phyloP scores from a whole-genome alignment of 345 rosid genomes.

The Nephelium lappaceum region DNA sequence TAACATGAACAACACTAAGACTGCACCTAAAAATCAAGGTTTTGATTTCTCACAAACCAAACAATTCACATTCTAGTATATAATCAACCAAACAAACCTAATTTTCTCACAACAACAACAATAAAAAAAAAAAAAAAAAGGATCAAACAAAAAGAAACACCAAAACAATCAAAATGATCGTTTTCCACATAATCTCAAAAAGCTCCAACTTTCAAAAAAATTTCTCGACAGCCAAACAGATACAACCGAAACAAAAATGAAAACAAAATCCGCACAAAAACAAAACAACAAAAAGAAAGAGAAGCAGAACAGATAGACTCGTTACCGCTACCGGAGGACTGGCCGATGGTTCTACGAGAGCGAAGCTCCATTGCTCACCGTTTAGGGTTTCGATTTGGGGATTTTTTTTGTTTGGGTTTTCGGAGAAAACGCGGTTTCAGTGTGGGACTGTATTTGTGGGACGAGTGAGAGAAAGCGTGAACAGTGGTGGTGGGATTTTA shows the following conservation, averaged over 20 bases:
- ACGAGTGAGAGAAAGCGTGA: neutral
- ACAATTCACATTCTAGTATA: neutral
- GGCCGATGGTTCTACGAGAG: conserved; percentile 4
- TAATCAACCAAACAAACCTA: neutral
- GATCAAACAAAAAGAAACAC: neutral
- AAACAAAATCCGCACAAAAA: neutral
- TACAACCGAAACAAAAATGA: neutral
- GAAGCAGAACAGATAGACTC: neutral
- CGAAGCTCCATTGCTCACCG: conserved; percentile 15
- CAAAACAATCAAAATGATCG: neutral
- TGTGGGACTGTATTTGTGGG: no score
- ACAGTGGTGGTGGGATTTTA: neutral
- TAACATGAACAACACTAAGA: neutral
- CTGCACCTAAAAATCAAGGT: neutral
- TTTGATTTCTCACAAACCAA: neutral
- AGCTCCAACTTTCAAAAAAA: neutral
- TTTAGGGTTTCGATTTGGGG: conserved; percentile 15
- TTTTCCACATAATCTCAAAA: neutral
- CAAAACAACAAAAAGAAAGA: no score
- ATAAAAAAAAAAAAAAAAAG: neutral
- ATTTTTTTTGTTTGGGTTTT: neutral
- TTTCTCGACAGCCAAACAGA: neutral
- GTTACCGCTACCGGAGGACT: conserved; percentile 4
- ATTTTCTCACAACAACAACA: neutral
- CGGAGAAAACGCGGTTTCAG: neutral